Evolutionary conservation across 2,329 filamentous ascomycete genomes (phyloP), one percentile per base, ranked within the genome.

Genomic region (Hymenoscyphus fraxineus): DNA sequence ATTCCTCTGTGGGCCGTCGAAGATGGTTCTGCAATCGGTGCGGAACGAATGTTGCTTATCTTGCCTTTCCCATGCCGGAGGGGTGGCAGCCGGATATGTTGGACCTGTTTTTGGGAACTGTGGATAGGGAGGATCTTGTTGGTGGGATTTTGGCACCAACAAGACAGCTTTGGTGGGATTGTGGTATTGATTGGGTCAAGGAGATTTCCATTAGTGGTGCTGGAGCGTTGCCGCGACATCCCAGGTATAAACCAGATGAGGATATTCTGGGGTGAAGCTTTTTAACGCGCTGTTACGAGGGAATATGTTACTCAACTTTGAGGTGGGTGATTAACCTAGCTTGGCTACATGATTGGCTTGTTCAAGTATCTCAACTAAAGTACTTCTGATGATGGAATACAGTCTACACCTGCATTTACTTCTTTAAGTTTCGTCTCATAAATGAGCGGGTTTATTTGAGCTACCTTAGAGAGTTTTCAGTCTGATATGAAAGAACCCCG

Each of bases 101-200:
- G 16, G 61, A 62, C 54, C 47, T 62, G 15, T 51, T 57, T n/a
- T 19, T 58, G 16, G 61, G 61, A 7, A 58, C 54, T 16, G 55
- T 59, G 35, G 55, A 59, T 58, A 22, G n/a, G 15, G 39, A 58
- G 31, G 39, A 62, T 58, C 39, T 62, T 19, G 60, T 22, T 27
- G 38, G n/a, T 38, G 60, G 55, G 27, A 22, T 2, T 10, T 19
- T 62, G 27, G 41, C 27, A 9, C 60, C 60, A 19, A 55, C 57
- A 38, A 58, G 60, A 35, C 55, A 62, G 19, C 27, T 62, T 35
- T 62, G 60, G 60, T 62, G 54, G 51, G 39, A 58, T 22, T 31
- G 38, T 7, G 60, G 60, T 5, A 58, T 62, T 13, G 54, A 44
- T 6, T 58, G 60, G 60, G 60, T 62, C 16, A 40, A 41, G 54